Conservation (phyloP, 1,139 yeast genomes). For the Yamadazyma songkhlaensis region DNA sequence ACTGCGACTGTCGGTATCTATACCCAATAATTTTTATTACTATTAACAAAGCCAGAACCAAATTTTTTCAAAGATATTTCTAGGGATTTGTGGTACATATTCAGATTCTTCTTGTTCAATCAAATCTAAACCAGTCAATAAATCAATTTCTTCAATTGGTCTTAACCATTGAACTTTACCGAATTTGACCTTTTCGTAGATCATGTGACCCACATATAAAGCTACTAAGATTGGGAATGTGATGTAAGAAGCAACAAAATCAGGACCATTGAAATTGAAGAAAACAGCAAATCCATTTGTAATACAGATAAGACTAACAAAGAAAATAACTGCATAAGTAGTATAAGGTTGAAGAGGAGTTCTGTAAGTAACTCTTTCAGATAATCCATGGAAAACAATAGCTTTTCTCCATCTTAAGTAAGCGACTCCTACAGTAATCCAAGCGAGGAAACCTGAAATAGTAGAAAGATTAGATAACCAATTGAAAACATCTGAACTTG, state of each 20-base stretch:
- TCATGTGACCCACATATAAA: conserved; percentile 44
- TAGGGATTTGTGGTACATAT: conserved; percentile 29
- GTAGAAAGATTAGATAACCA: conserved; percentile 73
- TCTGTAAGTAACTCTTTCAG: conserved; percentile 47
- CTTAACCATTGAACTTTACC: conserved; percentile 13
- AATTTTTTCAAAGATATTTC: conserved; percentile 28
- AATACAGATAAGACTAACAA: conserved; percentile 44
- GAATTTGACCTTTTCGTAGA: conserved; percentile 26
- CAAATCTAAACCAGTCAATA: conserved; percentile 44
- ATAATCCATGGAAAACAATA: conserved; percentile 35
- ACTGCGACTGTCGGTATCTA: no score
- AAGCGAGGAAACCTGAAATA: conserved; percentile 65
- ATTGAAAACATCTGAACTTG: conserved; percentile 54
- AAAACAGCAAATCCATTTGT: conserved; percentile 62
- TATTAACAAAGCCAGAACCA: conserved; percentile 40
- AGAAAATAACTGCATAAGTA: conserved; percentile 47
- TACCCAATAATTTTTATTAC: no score
- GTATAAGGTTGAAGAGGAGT: conserved; percentile 50
- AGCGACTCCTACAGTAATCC: conserved; percentile 52
- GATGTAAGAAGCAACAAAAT: conserved; percentile 61
- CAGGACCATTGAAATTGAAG: conserved; percentile 48
- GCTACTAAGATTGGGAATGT: conserved; percentile 53
- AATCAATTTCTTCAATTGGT: conserved; percentile 44
- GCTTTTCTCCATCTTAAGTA: conserved; percentile 57
- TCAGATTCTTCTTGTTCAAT: conserved; percentile 37